Conservation (phyloP, 306 rosid species). For the Cucumis cinereus region DNA sequence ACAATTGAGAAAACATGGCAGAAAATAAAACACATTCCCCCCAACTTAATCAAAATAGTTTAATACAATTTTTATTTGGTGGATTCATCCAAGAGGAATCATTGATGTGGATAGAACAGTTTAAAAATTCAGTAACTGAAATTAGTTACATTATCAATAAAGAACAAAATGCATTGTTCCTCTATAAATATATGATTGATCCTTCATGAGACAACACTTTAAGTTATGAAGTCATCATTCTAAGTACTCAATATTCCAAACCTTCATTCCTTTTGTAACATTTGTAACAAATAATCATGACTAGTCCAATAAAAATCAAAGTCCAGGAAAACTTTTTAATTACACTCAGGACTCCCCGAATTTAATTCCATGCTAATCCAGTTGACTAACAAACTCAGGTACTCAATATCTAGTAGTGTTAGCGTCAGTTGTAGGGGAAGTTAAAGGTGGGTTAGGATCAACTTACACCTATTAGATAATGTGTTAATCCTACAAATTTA, state of each 20-base stretch:
- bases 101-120: not conserved
- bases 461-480: not conserved
- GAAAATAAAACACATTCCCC: not conserved
- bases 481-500: not conserved
- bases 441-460: not conserved
- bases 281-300: not conserved
- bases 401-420: not conserved
- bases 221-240: not conserved
- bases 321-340: not conserved
- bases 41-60: not conserved
- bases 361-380: not conserved
- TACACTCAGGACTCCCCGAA: not conserved
- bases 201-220: not conserved
- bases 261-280: not conserved
- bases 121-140: not conserved
- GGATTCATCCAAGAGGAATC: not conserved
- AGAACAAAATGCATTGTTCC: not conserved
- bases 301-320: constrained; percentile 5
- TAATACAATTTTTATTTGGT: not conserved
- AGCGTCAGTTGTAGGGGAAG: not conserved
- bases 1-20: not conserved
- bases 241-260: not conserved
- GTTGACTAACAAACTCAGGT: not conserved
- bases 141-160: not conserved
- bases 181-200: not conserved